Base-by-base conservation (phyloP, 2,329 filamentous ascomycete genomes). In the Colletotrichum sp. region DNA sequence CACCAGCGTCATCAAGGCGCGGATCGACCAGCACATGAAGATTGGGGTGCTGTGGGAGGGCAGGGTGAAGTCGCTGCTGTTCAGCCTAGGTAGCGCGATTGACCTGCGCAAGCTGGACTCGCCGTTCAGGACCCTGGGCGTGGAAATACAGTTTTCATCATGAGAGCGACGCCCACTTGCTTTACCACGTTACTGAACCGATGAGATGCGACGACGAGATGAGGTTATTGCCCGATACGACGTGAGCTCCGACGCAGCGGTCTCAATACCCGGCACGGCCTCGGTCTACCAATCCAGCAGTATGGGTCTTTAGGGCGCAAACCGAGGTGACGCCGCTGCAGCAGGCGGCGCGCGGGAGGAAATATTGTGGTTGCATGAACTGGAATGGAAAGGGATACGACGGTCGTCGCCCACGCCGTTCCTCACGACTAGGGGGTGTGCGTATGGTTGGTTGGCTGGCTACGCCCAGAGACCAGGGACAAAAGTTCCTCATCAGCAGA, bases 31-130 rank as follows among this genome's bases (percentile, higher is more conserved):
- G 86, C 94, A 96, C 79, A 93, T 95, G 86, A 93, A 93, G 78
- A 92, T 98, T 70, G 95, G 96, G 1, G 84, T 98, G 66, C 86
- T 98, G 27, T 99, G 97, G 96, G 96, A 98, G 83, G 96, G 96
- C 3, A 91, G 96, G 70, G 91, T 97, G 75, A 98, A 98, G 87
- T 96, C 98, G 79, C 87, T 99, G 75, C 89, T 99, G 73, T 97
- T 98, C 83, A 98, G 95, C 80, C 89, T 98, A 56, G 97, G 97
- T 12, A 95, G 95, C 73, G 95, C 93, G 66, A 92, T 99, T 71
- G 96, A 98, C 82, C 89, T 97, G 81, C 92, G 92, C 81, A 92
- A 91, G 80, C 88, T 92, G 78, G 94, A 96, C 82, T 93, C 94
- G 81, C 93, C 95, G 52, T 94, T 97, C 81, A 91, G 94, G 77